Conservation (phyloP, 768 basidiomycete species). For the Trametes cingulata region DNA sequence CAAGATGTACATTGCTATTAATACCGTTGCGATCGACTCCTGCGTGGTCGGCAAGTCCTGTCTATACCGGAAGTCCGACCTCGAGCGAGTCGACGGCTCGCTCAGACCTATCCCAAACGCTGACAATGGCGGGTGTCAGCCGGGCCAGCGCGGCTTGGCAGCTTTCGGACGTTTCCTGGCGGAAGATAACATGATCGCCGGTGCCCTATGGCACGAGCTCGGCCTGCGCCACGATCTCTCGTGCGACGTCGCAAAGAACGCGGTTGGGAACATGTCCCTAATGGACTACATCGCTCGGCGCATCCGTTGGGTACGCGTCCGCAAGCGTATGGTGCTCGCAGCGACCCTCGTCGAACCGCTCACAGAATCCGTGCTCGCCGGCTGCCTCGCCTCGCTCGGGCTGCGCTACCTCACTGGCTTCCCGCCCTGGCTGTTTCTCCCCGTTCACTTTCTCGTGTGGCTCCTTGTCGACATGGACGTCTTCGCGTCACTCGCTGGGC, state of each 20-base stretch:
- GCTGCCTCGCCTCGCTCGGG: constrained; percentile 61
- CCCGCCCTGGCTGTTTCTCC: constrained; percentile 54
- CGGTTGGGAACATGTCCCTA: constrained; percentile 85
- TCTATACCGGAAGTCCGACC: constrained; percentile 86
- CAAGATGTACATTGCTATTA: constrained; percentile 97
- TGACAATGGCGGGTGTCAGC: constrained; percentile 16
- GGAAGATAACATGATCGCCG: constrained; percentile 97
- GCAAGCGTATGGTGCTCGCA: constrained; percentile 87
- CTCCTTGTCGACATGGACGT: constrained; percentile 81
- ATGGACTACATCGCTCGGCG: constrained; percentile 85
- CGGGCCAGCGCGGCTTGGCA: constrained; percentile 57
- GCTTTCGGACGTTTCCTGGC: constrained; percentile 89
- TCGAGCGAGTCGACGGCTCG: constrained; percentile 73
- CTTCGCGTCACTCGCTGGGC: constrained; percentile 71
- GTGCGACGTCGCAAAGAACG: constrained; percentile 86
- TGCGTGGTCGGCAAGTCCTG: constrained; percentile 98
- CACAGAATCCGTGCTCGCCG: constrained; percentile 81
- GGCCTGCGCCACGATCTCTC: constrained; percentile 87
- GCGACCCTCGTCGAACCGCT: constrained; percentile 92
- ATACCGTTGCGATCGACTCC: constrained; percentile 84
- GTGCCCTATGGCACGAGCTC: constrained; percentile 91
- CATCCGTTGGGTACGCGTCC: constrained; percentile 94
- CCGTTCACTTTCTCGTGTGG: constrained; percentile 69
- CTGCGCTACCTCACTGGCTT: constrained; percentile 50
- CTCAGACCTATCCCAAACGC: constrained; percentile 47